A percentile compares a stretch with the other conserved stretches of the same genome.
Evolutionary conservation across 2,329 filamentous ascomycete species (phyloP).

Genomic region (Diaporthe capsici): DNA sequence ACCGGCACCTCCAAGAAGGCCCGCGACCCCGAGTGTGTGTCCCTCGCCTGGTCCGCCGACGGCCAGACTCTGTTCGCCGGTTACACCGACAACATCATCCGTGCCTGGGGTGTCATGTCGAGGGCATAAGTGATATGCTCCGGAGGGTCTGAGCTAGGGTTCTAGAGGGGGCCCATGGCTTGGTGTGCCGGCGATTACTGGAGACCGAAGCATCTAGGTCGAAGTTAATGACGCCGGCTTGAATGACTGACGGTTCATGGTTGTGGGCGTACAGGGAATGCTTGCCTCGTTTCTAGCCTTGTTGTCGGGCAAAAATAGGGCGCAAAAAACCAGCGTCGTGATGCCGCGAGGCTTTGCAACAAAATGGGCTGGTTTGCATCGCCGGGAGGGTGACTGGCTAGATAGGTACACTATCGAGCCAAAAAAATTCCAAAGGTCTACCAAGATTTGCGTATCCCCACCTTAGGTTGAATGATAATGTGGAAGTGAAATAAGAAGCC

Average conservation of each 20-base stretch:
- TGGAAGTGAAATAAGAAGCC: background rate
- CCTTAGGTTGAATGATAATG: background rate
- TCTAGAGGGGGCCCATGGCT: constrained; percentile 26
- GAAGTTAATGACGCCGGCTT: constrained; percentile 34
- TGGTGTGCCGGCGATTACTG: constrained; percentile 43
- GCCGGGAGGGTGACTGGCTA: constrained; percentile 38
- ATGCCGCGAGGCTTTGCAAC: constrained; percentile 37
- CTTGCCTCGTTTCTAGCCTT: constrained; percentile 53
- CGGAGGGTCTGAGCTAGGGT: constrained; percentile 27
- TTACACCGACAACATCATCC: constrained; percentile 99
- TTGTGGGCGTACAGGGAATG: constrained; percentile 53
- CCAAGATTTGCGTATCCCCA: background rate
- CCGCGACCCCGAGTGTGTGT: constrained; percentile 98
- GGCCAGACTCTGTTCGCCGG: constrained; percentile 99
- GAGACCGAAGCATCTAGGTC: constrained; percentile 40
- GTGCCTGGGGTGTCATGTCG: constrained; percentile 98
- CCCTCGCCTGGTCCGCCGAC: constrained; percentile 96
- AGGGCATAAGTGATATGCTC: constrained; percentile 73
- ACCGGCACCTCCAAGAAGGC: constrained; percentile 90
- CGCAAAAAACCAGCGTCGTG: constrained; percentile 44
- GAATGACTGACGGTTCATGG: constrained; percentile 48
- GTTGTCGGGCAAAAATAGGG: constrained; percentile 48
- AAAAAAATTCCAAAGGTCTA: constrained; percentile 39
- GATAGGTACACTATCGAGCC: constrained; percentile 40
- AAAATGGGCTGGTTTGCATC: constrained; percentile 35